phyloP scores from a whole-genome alignment of 2,329 filamentous ascomycete species.

The Ilyonectria robusta region DNA sequence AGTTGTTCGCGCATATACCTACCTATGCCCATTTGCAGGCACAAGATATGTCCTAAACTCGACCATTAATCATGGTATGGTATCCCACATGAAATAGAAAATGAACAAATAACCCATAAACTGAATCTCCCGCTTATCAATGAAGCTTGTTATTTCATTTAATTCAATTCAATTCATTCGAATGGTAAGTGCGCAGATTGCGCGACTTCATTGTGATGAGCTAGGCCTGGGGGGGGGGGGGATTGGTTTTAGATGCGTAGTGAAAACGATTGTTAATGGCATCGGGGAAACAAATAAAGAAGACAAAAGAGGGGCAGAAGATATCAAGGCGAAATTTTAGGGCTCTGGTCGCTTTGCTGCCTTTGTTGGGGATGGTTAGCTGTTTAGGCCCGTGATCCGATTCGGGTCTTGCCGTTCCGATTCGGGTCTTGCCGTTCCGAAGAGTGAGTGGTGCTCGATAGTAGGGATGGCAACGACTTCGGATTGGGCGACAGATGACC shows the following conservation, averaged over 20 bases:
- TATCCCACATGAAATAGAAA: too few species aligned
- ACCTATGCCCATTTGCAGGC: too few species aligned
- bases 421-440: slow-evolving; percentile 9
- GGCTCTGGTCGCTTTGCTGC: not conserved
- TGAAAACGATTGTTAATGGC: not conserved
- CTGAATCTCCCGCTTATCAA: too few species aligned
- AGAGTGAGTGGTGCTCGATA: not conserved
- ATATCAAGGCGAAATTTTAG: not conserved
- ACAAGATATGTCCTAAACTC: too few species aligned
- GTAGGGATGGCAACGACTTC: not conserved
- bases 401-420: slow-evolving; percentile 8
- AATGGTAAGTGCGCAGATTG: too few species aligned
- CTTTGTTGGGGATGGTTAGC: slow-evolving; percentile 1
- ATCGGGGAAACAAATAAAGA: not conserved
- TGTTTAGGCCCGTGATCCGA: slow-evolving; percentile 8
- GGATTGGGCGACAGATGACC: not conserved
- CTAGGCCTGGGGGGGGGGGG: not conserved
- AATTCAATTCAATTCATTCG: too few species aligned
- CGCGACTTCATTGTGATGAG: not conserved
- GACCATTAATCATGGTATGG: too few species aligned
- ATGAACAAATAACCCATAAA: too few species aligned
- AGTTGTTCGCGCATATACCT: not conserved
- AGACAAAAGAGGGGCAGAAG: not conserved
- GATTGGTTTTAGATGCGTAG: not conserved
- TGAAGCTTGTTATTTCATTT: too few species aligned